phyloP scores from a whole-genome alignment of 176 grass and related monocot species.

The Melocanna baccifera region DNA sequence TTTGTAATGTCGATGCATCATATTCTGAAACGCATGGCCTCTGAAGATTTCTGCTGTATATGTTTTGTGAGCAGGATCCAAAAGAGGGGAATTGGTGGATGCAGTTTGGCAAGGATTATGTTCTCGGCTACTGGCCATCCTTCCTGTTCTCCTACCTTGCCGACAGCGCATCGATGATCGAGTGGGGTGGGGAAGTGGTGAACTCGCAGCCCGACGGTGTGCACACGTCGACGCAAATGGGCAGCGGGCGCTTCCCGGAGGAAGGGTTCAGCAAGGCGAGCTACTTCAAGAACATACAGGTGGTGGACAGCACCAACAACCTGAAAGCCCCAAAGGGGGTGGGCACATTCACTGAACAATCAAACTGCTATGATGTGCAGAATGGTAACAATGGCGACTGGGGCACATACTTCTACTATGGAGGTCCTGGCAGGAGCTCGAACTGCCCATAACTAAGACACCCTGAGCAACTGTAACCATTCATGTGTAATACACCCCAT shows the following conservation, averaged over 20 bases:
- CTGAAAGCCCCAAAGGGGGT: conserved; percentile 53
- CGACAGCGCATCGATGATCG: conserved; percentile 75
- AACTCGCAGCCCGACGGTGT: conserved; percentile 64
- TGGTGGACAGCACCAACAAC: conserved; percentile 76
- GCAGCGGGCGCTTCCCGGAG: conserved; percentile 77
- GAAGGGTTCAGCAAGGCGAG: conserved; percentile 90
- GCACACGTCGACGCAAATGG: conserved; percentile 90
- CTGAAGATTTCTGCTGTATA: not conserved
- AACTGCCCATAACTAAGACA: conserved; percentile 46
- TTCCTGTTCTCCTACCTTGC: conserved; percentile 84
- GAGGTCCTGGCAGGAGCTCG: conserved; percentile 87
- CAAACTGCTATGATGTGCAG: conserved; percentile 78
- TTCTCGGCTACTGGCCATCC: conserved; percentile 92
- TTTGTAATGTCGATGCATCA: not conserved
- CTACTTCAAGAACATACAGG: conserved; percentile 88
- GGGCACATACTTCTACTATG: conserved; percentile 96
- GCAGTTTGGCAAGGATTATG: conserved; percentile 83
- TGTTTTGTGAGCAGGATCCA: conserved; percentile 57
- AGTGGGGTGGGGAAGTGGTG: conserved; percentile 95
- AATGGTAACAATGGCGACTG: conserved; percentile 75
- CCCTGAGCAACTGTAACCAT: not conserved
- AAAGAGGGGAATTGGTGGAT: conserved; percentile 98
- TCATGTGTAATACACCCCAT: conserved; percentile 32
- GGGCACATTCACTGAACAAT: conserved; percentile 68
- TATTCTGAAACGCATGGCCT: not conserved